Percentiles rank a stretch among this genome's conserved stretches.
phyloP scores from a whole-genome alignment of 345 rosid genomes.

The Psidium friedrichsthalianum region DNA sequence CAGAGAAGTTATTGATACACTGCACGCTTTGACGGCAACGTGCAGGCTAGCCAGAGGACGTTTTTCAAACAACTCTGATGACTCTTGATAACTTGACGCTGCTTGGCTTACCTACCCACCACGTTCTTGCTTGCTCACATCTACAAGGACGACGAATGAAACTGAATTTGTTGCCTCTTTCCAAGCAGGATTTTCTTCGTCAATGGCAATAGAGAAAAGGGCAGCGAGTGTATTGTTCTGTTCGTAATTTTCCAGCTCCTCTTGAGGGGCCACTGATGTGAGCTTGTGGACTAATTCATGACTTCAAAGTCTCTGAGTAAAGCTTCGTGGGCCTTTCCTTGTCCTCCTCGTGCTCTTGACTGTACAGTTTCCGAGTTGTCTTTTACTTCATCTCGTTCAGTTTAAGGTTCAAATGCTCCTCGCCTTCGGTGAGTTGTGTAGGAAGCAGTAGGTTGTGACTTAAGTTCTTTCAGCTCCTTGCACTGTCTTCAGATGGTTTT shows the following conservation, averaged over 20 bases:
- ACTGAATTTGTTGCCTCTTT: neutral
- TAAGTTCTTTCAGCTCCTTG: neutral
- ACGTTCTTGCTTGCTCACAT: neutral
- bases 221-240: neutral
- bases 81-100: neutral
- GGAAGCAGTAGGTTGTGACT: neutral
- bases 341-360: neutral
- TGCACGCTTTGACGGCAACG: neutral
- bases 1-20: neutral
- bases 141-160: accelerated
- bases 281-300: neutral
- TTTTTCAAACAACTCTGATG: neutral
- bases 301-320: neutral
- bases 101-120: neutral
- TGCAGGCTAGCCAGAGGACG: neutral
- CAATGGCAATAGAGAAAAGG: neutral
- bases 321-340: neutral
- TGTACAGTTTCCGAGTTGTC: neutral
- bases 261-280: neutral
- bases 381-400: neutral
- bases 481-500: neutral
- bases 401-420: neutral
- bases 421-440: neutral
- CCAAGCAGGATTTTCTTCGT: neutral
- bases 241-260: neutral